Percentiles rank a stretch among this genome's conserved stretches.
Evolutionary conservation across 1,139 yeast genomes (phyloP).

Genomic region (Scheffersomyces quercinus): DNA sequence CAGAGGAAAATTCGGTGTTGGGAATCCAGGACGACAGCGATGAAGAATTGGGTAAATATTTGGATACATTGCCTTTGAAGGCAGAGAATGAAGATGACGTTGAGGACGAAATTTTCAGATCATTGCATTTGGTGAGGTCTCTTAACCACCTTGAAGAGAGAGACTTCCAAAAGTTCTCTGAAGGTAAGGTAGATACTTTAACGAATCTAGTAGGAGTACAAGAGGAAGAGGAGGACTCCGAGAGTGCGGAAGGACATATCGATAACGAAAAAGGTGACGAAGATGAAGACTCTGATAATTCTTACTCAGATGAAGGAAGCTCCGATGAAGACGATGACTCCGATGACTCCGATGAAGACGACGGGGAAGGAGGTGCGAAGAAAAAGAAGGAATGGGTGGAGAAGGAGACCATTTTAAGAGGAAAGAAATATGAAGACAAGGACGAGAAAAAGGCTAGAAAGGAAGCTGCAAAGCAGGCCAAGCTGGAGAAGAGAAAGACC

Average conservation of each 20-base stretch:
- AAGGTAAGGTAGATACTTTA: constrained; percentile 80
- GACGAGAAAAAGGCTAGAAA: constrained; percentile 84
- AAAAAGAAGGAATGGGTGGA: constrained; percentile 45
- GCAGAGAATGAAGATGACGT: constrained; percentile 56
- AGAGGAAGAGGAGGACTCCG: constrained; percentile 25
- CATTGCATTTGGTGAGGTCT: constrained; percentile 78
- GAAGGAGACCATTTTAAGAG: constrained; percentile 45
- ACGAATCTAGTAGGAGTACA: constrained; percentile 48
- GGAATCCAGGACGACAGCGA: constrained; percentile 43
- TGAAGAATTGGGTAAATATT: constrained; percentile 34
- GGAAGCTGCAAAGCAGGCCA: constrained; percentile 77
- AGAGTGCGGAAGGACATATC: constrained; percentile 16
- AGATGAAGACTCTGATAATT: constrained; percentile 25
- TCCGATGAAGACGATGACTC: constrained; percentile 36
- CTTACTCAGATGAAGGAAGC: constrained; percentile 23
- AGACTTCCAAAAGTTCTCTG: constrained; percentile 78
- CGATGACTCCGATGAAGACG: constrained; percentile 37
- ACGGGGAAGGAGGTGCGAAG: constrained; percentile 16
- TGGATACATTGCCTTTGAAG: constrained; percentile 52
- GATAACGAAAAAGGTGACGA: constrained; percentile 24
- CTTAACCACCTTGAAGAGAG: constrained; percentile 79
- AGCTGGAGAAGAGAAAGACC: constrained; percentile 83
- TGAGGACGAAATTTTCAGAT: constrained; percentile 83
- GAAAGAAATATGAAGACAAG: constrained; percentile 81
- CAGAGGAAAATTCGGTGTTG: constrained; percentile 38